Evolutionary conservation across 2,329 filamentous ascomycete genomes (phyloP).

Genomic region (Aspergillus novoparasiticus): DNA sequence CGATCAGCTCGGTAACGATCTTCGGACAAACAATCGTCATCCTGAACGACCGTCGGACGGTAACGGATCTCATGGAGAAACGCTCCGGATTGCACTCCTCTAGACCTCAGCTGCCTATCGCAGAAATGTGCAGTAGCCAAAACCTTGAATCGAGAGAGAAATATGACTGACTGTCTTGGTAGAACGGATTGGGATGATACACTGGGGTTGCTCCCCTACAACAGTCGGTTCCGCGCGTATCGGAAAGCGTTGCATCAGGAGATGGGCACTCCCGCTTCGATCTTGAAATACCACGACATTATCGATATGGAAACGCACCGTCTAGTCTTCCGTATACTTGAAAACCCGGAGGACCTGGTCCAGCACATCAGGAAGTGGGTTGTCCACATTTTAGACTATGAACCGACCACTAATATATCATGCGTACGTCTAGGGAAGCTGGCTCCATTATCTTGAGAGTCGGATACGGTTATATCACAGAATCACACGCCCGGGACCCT

Average conservation of each 20-base stretch:
- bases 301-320: neutral
- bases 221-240: neutral
- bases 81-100: slow-evolving; percentile 27
- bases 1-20: slow-evolving; percentile 37
- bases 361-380: neutral
- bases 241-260: slow-evolving; percentile 1
- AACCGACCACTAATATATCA: neutral
- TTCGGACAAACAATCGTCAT: slow-evolving; percentile 36
- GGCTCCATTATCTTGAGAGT: slow-evolving; percentile 1
- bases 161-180: neutral
- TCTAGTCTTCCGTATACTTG: neutral
- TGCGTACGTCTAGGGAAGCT: neutral
- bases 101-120: neutral
- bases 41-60: slow-evolving; percentile 31
- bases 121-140: neutral
- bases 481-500: neutral
- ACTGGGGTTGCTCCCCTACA: neutral
- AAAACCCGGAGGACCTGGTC: neutral
- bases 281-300: neutral
- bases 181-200: neutral
- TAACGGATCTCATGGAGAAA: slow-evolving; percentile 34
- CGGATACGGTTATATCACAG: slow-evolving; percentile 5
- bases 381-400: neutral
- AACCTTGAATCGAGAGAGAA: fast-evolving
- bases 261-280: neutral